phyloP scores from a whole-genome alignment of 805 yeast genomes.

The Scheffersomyces coipomensis region DNA sequence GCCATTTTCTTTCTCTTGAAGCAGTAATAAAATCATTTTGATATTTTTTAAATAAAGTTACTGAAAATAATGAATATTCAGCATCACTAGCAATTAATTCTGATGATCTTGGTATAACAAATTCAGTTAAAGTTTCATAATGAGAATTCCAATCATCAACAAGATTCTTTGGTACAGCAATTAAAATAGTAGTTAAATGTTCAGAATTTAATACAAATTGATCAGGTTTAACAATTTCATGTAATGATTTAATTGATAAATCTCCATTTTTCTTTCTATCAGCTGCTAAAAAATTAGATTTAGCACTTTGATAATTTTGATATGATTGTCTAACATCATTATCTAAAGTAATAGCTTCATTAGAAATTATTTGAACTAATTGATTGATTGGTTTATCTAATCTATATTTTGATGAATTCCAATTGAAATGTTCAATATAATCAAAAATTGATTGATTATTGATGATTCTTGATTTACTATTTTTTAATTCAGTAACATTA shows the following conservation, averaged over 20 bases:
- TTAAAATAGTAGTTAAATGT: conserved; percentile 77
- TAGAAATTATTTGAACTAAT: conserved; percentile 64
- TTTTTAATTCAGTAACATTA: conserved; percentile 28
- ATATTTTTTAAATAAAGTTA: conserved; percentile 82
- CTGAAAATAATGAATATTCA: conserved; percentile 72
- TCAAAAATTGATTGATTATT: conserved; percentile 52
- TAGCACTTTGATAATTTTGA: conserved; percentile 76
- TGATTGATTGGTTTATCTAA: conserved; percentile 80
- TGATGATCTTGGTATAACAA: conserved; percentile 94
- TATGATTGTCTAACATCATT: conserved; percentile 78
- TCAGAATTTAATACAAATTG: conserved; percentile 87
- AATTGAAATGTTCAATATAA: conserved; percentile 71
- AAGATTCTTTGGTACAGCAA: conserved; percentile 79
- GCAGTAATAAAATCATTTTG: conserved; percentile 65
- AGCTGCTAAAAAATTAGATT: conserved; percentile 78
- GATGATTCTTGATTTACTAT: conserved; percentile 26
- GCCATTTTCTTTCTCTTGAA: conserved; percentile 83
- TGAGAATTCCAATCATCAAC: conserved; percentile 58
- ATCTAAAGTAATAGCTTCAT: conserved; percentile 82
- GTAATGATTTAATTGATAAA: conserved; percentile 84
- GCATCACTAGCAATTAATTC: conserved; percentile 64
- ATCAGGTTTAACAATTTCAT: conserved; percentile 78
- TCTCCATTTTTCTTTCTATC: conserved; percentile 95
- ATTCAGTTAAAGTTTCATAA: conserved; percentile 74
- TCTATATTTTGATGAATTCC: conserved; percentile 88